Evolutionary conservation across 768 basidiomycete genomes (phyloP), one percentile per base, ranked within the genome.

Genomic region (Plicaturopsis crispa): DNA sequence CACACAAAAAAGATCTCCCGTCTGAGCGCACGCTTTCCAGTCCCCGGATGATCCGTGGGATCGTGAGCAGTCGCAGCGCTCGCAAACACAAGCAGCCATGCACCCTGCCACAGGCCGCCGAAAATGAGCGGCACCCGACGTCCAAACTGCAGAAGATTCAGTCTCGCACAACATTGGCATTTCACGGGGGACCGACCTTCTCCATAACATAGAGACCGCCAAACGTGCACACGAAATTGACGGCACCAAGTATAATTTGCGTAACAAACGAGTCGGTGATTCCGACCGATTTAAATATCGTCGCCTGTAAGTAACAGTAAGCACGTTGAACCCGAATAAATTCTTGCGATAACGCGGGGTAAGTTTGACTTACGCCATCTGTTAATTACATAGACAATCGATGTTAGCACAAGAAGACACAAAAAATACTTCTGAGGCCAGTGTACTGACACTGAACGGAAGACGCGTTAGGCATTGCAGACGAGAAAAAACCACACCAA

Each of bases 121-220:
- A 71, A 49, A 38, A 86, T 80, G 36, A 86, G 64, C 0, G 83
- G 82, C 33, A 51, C 43, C 7, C 82, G 66, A 33, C 83, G 71
- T 10, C 83, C 83, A 54, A 75, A 84, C 70, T 77, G 45, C 21
- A 35, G 13, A 36, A 26, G n/a, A n/a, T n/a, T n/a, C n/a, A n/a
- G n/a, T n/a, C n/a, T n/a, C n/a, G n/a, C n/a, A n/a, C n/a, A n/a
- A n/a, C n/a, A n/a, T n/a, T n/a, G n/a, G n/a, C n/a, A n/a, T n/a
- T n/a, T n/a, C n/a, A n/a, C n/a, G n/a, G 26, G 30, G 41, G 6
- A 59, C 67, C 31, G 48, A 70, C 75, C 50, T 65, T 65, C 54
- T 85, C 79, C 73, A 85, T 78, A 38, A 84, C 62, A 54, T 79
- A 85, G 48, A 88, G 55, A 2, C 84, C 84, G 23, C 76, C 72